Base-by-base conservation (phyloP, 768 basidiomycete species). In the Chalciporus pseudorubinellus region DNA sequence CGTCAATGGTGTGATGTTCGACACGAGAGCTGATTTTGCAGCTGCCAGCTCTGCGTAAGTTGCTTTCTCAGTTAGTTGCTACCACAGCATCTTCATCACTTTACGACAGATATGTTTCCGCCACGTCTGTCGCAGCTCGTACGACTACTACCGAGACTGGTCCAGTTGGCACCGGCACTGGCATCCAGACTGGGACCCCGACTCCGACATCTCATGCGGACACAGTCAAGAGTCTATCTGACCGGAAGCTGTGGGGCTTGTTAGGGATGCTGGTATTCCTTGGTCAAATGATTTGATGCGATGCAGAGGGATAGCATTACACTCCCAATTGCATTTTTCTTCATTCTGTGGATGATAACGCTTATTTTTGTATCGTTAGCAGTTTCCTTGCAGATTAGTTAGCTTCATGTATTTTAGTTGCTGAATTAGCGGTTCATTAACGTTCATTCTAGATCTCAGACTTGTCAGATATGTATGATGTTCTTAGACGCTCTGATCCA, bases 1-100 rank as follows among this genome's bases (percentile, higher is more conserved):
- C 38, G 76, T 86, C 52, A 72, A 84, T 56, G 58, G 68, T 16
- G 80, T 84, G 10, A 72, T 87, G 28, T 38, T 80, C 14, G 75
- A 81, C 63, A 69, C 72, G 4, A 63, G 73, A 7, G 57, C 52
- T 2, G 67, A 85, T 60, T 40, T 71, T 9, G 56, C 57, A 5
- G 76, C 74, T 1, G 85, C 83, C 6, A 72, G 66, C 41, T 74
- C 77, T 50, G 83, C 82, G 82, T 85, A 62, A 62, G 81, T 73
- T 20, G 4, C n/a, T 18, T 3, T 21, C 28, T 10, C 31, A 2
- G 12, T 24, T 9, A n/a, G 14, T 8, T 12, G 10, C 13, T 8
- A 26, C 46, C 40, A n/a, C 12, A 3, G 19, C 12, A 14, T n/a
- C 19, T 44, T 46, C 29, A 65, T 21, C 1, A 14, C 19, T 16